Conservation (phyloP, 306 rosid species). For the Glycine tomentella region DNA sequence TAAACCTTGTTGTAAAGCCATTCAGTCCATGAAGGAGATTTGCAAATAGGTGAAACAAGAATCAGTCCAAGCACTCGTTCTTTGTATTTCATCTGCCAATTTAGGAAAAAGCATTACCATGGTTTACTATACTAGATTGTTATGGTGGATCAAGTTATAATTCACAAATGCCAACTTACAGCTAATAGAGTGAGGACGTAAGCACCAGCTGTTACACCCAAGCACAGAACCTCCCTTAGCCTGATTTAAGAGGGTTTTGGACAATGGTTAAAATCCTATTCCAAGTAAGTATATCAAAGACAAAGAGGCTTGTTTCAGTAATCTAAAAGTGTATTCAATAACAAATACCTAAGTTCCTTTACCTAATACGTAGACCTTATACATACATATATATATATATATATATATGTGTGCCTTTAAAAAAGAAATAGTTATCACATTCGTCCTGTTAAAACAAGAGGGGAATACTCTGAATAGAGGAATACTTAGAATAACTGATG, state of each 20-base stretch:
- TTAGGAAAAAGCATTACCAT: conserved; percentile 24
- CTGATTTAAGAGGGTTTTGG: conserved; percentile 56
- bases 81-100: conserved; percentile 74
- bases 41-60: conserved; percentile 86
- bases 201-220: conserved; percentile 93
- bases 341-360: conserved; percentile 25
- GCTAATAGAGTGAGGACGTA: conserved; percentile 82
- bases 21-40: conserved; percentile 87
- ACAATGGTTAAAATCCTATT: conserved; percentile 31
- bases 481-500: conserved; percentile 8
- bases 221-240: conserved; percentile 79
- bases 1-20: conserved; percentile 89
- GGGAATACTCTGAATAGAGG: background rate
- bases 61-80: conserved; percentile 83
- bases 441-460: too few relatives aligned
- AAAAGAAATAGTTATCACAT: too few relatives aligned
- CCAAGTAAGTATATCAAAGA: conserved; percentile 30
- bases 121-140: conserved; percentile 34
- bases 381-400: too few relatives aligned
- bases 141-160: conserved; percentile 8
- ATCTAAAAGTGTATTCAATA: background rate
- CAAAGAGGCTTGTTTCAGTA: conserved; percentile 13
- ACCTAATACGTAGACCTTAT: background rate
- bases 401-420: too few relatives aligned
- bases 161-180: conserved; percentile 58